Evolutionary conservation across 345 rosid species (phyloP).

Genomic region (Streptanthus diversifolius): DNA sequence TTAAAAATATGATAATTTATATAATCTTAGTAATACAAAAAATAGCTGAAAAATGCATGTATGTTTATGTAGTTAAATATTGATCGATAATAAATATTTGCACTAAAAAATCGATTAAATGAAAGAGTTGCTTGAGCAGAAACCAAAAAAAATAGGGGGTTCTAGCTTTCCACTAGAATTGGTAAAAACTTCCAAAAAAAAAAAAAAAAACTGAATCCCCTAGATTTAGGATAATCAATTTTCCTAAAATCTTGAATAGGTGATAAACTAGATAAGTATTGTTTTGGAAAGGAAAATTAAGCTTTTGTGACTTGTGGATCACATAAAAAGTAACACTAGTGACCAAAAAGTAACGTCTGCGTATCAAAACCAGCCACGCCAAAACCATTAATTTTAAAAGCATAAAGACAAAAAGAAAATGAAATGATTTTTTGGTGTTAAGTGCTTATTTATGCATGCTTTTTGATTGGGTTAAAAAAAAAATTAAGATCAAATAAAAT

Average conservation of each 20-base stretch:
- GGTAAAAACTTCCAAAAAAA: not conserved
- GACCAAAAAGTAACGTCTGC: not conserved
- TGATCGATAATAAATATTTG: not conserved
- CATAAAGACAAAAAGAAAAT: not conserved
- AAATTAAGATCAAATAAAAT: not conserved
- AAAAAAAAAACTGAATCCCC: not conserved
- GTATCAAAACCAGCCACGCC: slow-evolving; percentile 1
- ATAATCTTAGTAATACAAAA: no score
- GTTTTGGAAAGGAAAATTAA: slow-evolving; percentile 3
- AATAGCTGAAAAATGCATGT: no score
- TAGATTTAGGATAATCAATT: not conserved
- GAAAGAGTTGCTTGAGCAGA: not conserved
- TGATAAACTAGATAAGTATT: not conserved
- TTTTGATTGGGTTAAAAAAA: not conserved
- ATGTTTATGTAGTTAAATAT: not conserved
- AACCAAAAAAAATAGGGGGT: not conserved
- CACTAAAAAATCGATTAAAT: not conserved
- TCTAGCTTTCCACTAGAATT: not conserved
- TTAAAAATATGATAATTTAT: no score
- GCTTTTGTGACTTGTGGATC: not conserved
- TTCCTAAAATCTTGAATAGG: not conserved
- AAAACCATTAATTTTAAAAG: not conserved
- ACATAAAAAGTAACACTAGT: not conserved
- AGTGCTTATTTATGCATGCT: not conserved
- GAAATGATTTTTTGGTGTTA: not conserved